Base-by-base conservation (phyloP, 768 basidiomycete genomes). In the Mycena haematopus region DNA sequence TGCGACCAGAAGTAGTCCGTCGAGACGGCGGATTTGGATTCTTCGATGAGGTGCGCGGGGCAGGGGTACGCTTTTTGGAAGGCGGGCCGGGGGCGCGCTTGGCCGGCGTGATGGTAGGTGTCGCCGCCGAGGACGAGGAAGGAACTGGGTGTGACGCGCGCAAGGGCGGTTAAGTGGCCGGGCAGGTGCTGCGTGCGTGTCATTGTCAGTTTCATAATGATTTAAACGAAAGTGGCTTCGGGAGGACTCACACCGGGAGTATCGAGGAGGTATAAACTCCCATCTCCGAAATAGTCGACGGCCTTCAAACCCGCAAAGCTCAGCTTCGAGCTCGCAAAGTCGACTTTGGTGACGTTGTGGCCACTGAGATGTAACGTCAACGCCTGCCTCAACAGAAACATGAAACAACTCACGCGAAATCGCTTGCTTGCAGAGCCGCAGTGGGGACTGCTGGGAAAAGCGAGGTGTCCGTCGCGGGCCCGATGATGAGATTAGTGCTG, bases 201-300 rank as follows among this genome's bases (percentile, higher is more conserved):
- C 42, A 42, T 1, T 3, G 24, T 25, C 22, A 11, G 22, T 36
- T 25, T 21, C 8, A 33, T 33, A 33, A 6, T 33, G 31, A 33
- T 25, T 44, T 11, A 14, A 27, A n/a, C 3, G 25, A 35, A 40
- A 14, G 1, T n/a, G n/a, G n/a, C n/a, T n/a, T n/a, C n/a, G n/a
- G 8, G 35, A 6, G 2, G 1, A 46, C 57, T 14, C 21, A 63
- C 52, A 15, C 67, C 67, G 13, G 60, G 67, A 5, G 64, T 60
- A 31, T 65, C 35, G 17, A 66, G 9, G 24, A 68, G 52, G 27
- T 68, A 68, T 21, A 68, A 59, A 13, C 60, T 62, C 22, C 62
- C 65, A 42, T 58, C 58, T 2, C 50, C 50, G 50, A 58, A 58
- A 29, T 58, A 52, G 35, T 63, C 62, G 10, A 63, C 27, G 22